Evolutionary conservation across 495 filamentous ascomycete genomes (phyloP).

Genomic region (Elaphomyces granulatus): DNA sequence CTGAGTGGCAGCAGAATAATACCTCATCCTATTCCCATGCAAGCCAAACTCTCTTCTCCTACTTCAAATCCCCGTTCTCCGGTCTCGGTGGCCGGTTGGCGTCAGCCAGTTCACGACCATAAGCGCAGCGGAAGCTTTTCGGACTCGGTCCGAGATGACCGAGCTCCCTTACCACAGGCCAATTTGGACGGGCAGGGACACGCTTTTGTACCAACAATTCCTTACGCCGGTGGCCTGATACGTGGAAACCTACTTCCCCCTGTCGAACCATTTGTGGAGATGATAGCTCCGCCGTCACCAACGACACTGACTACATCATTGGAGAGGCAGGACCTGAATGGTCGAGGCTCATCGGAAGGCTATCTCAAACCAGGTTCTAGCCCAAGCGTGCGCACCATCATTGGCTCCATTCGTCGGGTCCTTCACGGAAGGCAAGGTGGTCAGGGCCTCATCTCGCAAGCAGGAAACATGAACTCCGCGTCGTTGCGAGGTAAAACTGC

Average conservation of each 20-base stretch:
- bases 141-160: slow-evolving; percentile 70
- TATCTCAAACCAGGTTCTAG: slow-evolving; percentile 28
- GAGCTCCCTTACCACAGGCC: slow-evolving; percentile 39
- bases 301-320: slow-evolving; percentile 19
- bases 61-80: slow-evolving; percentile 17
- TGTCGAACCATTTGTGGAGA: slow-evolving; percentile 57
- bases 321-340: slow-evolving; percentile 8
- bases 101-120: slow-evolving; percentile 37
- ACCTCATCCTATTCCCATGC: slow-evolving; percentile 39
- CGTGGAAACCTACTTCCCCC: slow-evolving; percentile 69
- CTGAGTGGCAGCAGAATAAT: too few species aligned
- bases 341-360: slow-evolving; percentile 21
- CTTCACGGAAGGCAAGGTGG: slow-evolving; percentile 50
- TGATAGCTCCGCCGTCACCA: slow-evolving; percentile 50
- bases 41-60: slow-evolving; percentile 10
- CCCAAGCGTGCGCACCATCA: slow-evolving; percentile 65
- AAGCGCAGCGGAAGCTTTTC: slow-evolving; percentile 68
- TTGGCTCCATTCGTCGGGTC: slow-evolving; percentile 81
- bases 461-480: slow-evolving; percentile 24
- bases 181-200: slow-evolving; percentile 29
- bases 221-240: slow-evolving; percentile 56
- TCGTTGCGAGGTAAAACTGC: slow-evolving; percentile 27
- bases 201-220: slow-evolving; percentile 8
- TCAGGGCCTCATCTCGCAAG: slow-evolving; percentile 28
- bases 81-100: slow-evolving; percentile 17